A percentile compares a stretch with the other conserved stretches of the same genome.
These are phyloP conservation scores for Solanum ossicruentum DNA, from an alignment of 257 asterid genomes.

Conservation along the genomic window DNA sequence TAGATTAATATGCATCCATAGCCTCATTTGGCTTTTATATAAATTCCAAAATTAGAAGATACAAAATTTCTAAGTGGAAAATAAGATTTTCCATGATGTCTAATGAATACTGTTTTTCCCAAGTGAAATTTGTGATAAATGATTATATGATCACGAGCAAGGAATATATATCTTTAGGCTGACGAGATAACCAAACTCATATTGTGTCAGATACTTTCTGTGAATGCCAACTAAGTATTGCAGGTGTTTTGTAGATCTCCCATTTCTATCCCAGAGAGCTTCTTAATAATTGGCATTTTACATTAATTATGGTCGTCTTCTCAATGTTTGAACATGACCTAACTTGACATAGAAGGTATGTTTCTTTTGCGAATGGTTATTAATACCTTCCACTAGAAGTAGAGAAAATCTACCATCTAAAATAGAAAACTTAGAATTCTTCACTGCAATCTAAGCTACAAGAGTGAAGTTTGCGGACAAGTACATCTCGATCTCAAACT, in stretches of 20 bases:
- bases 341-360: not conserved
- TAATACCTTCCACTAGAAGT: not conserved
- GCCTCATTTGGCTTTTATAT: not conserved
- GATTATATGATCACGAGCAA: not conserved
- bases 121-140: not conserved
- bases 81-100: not conserved
- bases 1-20: not conserved
- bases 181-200: not conserved
- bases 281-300: not conserved
- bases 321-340: not conserved
- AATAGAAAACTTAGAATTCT: not conserved
- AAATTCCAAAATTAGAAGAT: not conserved
- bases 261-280: not conserved
- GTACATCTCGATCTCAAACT: not conserved
- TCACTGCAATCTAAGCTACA: not conserved
- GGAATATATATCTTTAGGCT: not conserved
- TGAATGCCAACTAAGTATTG: not conserved
- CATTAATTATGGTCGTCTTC: not conserved
- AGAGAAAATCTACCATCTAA: not conserved
- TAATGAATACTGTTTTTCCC: not conserved
- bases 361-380: not conserved
- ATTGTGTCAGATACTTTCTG: not conserved
- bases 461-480: not conserved
- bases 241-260: not conserved
- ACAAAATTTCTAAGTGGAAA: not conserved